These are phyloP conservation scores for Trichoderma afroharzianum DNA, from an alignment of 2,329 filamentous ascomycete species.

Conservation along the genomic window DNA sequence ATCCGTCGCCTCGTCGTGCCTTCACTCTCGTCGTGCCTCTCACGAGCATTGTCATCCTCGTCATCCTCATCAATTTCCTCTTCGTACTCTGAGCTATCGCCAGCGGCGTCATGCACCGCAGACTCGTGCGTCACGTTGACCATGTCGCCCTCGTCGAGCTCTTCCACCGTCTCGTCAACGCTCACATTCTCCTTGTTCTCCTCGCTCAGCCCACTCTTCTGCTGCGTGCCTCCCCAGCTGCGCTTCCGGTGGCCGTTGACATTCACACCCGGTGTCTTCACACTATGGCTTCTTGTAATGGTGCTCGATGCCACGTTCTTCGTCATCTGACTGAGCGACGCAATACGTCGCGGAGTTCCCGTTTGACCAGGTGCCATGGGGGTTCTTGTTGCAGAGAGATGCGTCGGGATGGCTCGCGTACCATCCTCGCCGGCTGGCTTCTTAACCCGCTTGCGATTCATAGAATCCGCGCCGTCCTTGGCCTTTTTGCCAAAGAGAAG, in stretches of 20 bases:
- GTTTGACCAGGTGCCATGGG: slow-evolving; percentile 44
- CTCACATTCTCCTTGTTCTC: slow-evolving; percentile 61
- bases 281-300: slow-evolving; percentile 74
- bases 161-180: slow-evolving; percentile 62
- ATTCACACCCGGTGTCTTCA: slow-evolving; percentile 54
- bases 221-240: slow-evolving; percentile 60
- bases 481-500: slow-evolving; percentile 72
- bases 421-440: slow-evolving; percentile 33
- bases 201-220: slow-evolving; percentile 48
- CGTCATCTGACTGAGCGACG: slow-evolving; percentile 86
- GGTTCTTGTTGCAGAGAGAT: slow-evolving; percentile 51
- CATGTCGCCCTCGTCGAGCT: slow-evolving; percentile 35
- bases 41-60: slow-evolving; percentile 14
- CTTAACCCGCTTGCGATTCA: slow-evolving; percentile 56
- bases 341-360: slow-evolving; percentile 70
- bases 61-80: slow-evolving; percentile 19
- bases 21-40: slow-evolving; percentile 42
- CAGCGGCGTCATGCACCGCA: slow-evolving; percentile 17
- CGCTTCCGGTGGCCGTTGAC: slow-evolving; percentile 56
- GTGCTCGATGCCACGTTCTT: slow-evolving; percentile 64
- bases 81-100: slow-evolving; percentile 21
- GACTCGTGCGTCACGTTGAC: slow-evolving; percentile 15
- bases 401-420: slow-evolving; percentile 36
- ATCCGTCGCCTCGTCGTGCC: slow-evolving; percentile 47
- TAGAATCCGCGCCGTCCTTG: slow-evolving; percentile 47